Percentiles rank a stretch among this genome's conserved stretches.
phyloP scores from a whole-genome alignment of 2,329 filamentous ascomycete species.

The Sarocladiaceae sp. region DNA sequence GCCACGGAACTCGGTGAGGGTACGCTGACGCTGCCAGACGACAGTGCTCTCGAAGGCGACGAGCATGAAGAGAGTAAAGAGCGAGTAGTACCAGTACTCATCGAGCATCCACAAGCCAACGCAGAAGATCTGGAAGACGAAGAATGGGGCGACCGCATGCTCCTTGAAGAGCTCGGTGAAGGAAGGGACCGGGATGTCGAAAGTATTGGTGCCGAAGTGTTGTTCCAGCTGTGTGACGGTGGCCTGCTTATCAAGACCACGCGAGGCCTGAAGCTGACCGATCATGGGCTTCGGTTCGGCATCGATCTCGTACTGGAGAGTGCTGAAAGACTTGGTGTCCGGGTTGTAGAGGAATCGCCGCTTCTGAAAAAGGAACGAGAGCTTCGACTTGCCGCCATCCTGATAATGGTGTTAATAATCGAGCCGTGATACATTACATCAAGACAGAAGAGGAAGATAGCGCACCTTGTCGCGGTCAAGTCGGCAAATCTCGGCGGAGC shows the following conservation, averaged over 20 bases:
- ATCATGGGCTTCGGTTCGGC: slow-evolving; percentile 75
- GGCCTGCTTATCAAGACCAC: slow-evolving; percentile 65
- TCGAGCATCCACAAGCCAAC: slow-evolving; percentile 98
- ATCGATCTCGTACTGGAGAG: slow-evolving; percentile 79
- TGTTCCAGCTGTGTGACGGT: slow-evolving; percentile 77
- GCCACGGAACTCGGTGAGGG: slow-evolving; percentile 89
- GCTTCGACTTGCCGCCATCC: slow-evolving; percentile 65
- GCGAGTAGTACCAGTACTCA: slow-evolving; percentile 99
- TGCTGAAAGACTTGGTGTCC: slow-evolving; percentile 67
- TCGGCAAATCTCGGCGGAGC: slow-evolving; percentile 78
- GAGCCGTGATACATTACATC: no score
- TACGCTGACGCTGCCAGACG: slow-evolving; percentile 97
- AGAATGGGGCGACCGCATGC: slow-evolving; percentile 97
- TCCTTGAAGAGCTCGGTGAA: slow-evolving; percentile 97
- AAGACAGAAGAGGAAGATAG: no score
- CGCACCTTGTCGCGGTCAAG: slow-evolving; percentile 66
- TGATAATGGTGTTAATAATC: no score
- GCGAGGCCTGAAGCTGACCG: slow-evolving; percentile 69
- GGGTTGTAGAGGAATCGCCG: slow-evolving; percentile 84
- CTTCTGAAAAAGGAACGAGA: slow-evolving; percentile 97
- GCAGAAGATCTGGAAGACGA: slow-evolving; percentile 98
- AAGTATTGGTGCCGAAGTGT: slow-evolving; percentile 92
- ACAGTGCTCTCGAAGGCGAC: slow-evolving; percentile 97
- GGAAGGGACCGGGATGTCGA: slow-evolving; percentile 94
- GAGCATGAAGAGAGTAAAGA: slow-evolving; percentile 98